phyloP scores from a whole-genome alignment of 73 alveolate genomes.

The Vitrella brassicaformis region DNA sequence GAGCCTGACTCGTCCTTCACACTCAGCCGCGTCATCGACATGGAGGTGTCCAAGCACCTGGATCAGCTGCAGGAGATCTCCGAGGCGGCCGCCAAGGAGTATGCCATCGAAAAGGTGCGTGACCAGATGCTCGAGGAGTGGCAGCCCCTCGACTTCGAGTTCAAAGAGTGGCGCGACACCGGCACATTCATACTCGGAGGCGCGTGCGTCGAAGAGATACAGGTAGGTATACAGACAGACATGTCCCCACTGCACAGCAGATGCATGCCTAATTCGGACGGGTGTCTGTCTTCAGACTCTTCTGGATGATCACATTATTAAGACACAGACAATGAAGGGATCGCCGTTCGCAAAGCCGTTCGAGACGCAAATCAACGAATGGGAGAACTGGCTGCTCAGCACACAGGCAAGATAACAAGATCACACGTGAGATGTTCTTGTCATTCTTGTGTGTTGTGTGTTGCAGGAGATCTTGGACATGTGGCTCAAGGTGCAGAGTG shows the following conservation, averaged over 20 bases:
- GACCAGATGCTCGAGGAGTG: conserved; percentile 28
- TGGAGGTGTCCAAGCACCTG: conserved; percentile 16
- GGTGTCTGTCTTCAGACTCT: too few species aligned
- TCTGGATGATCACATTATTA: conserved; percentile 77
- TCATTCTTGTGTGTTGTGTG: too few species aligned
- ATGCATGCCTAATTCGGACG: too few species aligned
- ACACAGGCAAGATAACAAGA: too few species aligned
- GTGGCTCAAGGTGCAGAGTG: conserved; percentile 90
- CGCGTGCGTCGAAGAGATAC: conserved; percentile 24
- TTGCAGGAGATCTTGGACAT: conserved; percentile 82
- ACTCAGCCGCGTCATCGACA: not conserved
- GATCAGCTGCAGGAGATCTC: conserved; percentile 16
- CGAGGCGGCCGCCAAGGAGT: conserved; percentile 34
- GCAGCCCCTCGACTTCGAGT: conserved; percentile 33
- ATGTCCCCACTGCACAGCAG: too few species aligned
- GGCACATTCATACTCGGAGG: conserved; percentile 31
- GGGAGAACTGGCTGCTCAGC: conserved; percentile 88
- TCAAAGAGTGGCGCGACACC: conserved; percentile 9
- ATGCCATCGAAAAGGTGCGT: conserved; percentile 9
- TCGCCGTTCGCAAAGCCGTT: conserved; percentile 68
- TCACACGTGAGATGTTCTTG: too few species aligned
- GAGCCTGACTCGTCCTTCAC: conserved; percentile 20
- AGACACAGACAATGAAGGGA: conserved; percentile 75
- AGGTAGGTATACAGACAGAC: too few species aligned
- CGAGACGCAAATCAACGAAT: conserved; percentile 69